phyloP scores from a whole-genome alignment of 768 basidiomycete species.

The Tylopilus sp. region DNA sequence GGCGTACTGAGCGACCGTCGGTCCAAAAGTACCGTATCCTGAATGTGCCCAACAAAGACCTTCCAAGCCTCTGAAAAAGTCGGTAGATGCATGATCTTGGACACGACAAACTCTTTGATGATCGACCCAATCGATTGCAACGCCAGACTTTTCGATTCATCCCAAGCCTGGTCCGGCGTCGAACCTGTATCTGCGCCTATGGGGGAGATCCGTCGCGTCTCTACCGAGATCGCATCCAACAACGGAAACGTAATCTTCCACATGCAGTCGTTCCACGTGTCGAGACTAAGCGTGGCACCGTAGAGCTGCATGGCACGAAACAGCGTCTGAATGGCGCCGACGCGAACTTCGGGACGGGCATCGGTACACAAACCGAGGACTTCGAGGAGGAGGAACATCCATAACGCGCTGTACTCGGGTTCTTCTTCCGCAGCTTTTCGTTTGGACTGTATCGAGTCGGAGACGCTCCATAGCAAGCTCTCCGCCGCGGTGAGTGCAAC shows the following conservation, averaged over 20 bases:
- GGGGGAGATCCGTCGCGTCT: slow-evolving; percentile 42
- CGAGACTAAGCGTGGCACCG: slow-evolving; percentile 75
- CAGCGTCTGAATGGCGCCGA: slow-evolving; percentile 92
- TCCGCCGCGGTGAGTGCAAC: slow-evolving; percentile 93
- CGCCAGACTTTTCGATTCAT: slow-evolving; percentile 85
- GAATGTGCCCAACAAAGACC: slow-evolving; percentile 68
- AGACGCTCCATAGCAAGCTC: slow-evolving; percentile 92
- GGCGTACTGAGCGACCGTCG: slow-evolving; percentile 71
- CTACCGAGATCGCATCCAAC: slow-evolving; percentile 61
- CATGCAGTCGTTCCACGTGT: slow-evolving; percentile 89
- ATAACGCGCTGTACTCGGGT: slow-evolving; percentile 77
- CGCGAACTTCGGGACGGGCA: slow-evolving; percentile 80
- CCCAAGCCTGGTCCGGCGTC: slow-evolving; percentile 56
- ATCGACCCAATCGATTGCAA: slow-evolving; percentile 81
- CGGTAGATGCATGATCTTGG: slow-evolving; percentile 69
- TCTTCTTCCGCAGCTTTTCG: slow-evolving; percentile 61
- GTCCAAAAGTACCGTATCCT: slow-evolving; percentile 66
- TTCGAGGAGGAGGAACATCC: slow-evolving; percentile 88
- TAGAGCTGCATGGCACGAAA: slow-evolving; percentile 94
- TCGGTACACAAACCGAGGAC: slow-evolving; percentile 83
- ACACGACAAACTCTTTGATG: slow-evolving; percentile 72
- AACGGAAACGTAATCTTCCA: slow-evolving; percentile 90
- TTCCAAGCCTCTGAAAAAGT: slow-evolving; percentile 74
- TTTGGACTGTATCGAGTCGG: slow-evolving; percentile 89
- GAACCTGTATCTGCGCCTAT: slow-evolving; percentile 15